A percentile compares a stretch with the other conserved stretches of the same genome.
Evolutionary conservation across 2,329 filamentous ascomycete genomes (phyloP).

Genomic region (Penicillium verrucosum): DNA sequence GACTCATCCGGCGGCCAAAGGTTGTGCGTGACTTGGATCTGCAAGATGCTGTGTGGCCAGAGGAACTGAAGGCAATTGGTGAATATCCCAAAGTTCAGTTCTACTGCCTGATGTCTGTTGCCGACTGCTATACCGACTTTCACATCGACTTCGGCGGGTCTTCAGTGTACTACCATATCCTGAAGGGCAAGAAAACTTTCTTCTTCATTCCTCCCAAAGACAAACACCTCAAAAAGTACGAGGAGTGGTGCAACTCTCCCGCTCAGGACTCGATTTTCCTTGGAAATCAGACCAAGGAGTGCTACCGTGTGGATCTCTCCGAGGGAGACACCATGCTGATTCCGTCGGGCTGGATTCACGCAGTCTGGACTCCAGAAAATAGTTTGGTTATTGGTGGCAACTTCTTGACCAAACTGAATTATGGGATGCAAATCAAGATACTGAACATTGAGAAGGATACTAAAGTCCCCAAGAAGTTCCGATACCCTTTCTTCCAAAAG

Average conservation of each 20-base stretch:
- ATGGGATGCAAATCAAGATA: slow-evolving; percentile 64
- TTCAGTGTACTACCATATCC: slow-evolving; percentile 67
- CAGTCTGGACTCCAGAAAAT: slow-evolving; percentile 67
- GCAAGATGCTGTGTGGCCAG: slow-evolving; percentile 52
- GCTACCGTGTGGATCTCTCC: slow-evolving; percentile 63
- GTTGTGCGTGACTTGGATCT: slow-evolving; percentile 62
- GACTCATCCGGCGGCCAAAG: slow-evolving; percentile 60
- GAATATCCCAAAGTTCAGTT: slow-evolving; percentile 64
- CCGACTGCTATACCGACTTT: slow-evolving; percentile 69
- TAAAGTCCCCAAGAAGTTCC: slow-evolving; percentile 62
- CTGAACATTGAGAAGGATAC: slow-evolving; percentile 65
- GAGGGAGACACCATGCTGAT: slow-evolving; percentile 69
- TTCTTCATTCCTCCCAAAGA: slow-evolving; percentile 69
- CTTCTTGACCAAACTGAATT: slow-evolving; percentile 64
- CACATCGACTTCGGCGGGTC: slow-evolving; percentile 70
- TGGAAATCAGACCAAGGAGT: slow-evolving; percentile 62
- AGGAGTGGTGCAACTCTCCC: slow-evolving; percentile 67
- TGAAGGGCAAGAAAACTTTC: slow-evolving; percentile 67
- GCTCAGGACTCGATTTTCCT: slow-evolving; percentile 65
- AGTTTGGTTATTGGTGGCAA: slow-evolving; percentile 70
- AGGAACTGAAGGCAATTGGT: slow-evolving; percentile 51
- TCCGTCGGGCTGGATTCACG: slow-evolving; percentile 69
- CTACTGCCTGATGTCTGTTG: slow-evolving; percentile 68
- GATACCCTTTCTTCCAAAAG: slow-evolving; percentile 67
- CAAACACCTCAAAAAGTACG: slow-evolving; percentile 66